phyloP scores from a whole-genome alignment of 306 rosid species.

The Lathyrus oleraceus region DNA sequence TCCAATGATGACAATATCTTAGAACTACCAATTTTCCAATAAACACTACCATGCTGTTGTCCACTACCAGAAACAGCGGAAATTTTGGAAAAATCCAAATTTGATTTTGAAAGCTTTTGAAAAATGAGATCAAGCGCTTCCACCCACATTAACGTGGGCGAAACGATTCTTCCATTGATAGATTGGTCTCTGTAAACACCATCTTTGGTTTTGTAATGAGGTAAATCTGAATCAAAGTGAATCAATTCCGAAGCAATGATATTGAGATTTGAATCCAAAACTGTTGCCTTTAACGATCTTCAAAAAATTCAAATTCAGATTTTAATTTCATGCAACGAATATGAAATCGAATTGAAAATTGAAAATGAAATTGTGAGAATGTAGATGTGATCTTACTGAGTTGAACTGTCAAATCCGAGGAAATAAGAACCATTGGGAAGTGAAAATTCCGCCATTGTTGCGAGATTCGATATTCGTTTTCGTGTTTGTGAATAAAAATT shows the following conservation, averaged over 20 bases:
- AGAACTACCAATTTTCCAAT: constrained; percentile 83
- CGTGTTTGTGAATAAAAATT: neutral
- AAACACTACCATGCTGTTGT: constrained; percentile 95
- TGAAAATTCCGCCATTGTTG: constrained; percentile 65
- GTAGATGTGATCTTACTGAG: constrained; percentile 60
- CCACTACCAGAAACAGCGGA: constrained; percentile 92
- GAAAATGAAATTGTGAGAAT: constrained; percentile 26
- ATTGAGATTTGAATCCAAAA: constrained; percentile 75
- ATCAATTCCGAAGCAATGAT: constrained; percentile 70
- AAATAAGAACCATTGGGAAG: constrained; percentile 68
- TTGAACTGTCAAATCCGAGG: constrained; percentile 91
- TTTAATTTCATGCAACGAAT: constrained; percentile 30
- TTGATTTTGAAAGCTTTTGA: constrained; percentile 59
- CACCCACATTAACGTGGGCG: constrained; percentile 96
- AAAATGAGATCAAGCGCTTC: constrained; percentile 88
- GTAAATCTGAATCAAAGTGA: constrained; percentile 79
- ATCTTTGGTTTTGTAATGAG: constrained; percentile 85
- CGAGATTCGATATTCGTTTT: neutral
- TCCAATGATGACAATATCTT: constrained; percentile 66
- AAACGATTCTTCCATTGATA: constrained; percentile 75
- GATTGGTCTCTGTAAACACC: constrained; percentile 82
- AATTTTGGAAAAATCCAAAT: constrained; percentile 62
- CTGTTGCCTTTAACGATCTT: constrained; percentile 95
- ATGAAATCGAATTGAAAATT: neutral
- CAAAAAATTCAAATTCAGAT: constrained; percentile 10